Evolutionary conservation across 2,329 filamentous ascomycete species (phyloP).

Genomic region (Phaeosphaeriaceae sp.): DNA sequence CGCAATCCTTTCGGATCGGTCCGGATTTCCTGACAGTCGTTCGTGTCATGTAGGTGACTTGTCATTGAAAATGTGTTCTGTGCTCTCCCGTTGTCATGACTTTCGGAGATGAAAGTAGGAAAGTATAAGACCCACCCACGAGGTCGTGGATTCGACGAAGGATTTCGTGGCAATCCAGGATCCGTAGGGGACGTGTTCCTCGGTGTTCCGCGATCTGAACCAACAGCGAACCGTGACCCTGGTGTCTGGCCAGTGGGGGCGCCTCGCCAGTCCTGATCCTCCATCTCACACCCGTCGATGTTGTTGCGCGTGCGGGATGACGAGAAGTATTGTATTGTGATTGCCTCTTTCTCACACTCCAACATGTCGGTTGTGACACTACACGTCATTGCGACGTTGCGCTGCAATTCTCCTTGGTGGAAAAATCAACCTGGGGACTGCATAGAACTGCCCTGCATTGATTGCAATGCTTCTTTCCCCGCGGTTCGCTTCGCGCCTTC

Average conservation of each 20-base stretch:
- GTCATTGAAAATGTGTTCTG: background rate
- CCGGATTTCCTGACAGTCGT: background rate
- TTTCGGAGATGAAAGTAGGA: conserved; percentile 1
- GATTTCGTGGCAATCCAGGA: background rate
- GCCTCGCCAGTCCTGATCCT: background rate
- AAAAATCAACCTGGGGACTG: background rate
- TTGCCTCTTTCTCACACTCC: background rate
- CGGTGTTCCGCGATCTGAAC: background rate
- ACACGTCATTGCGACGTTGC: background rate
- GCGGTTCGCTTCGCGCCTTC: conserved; percentile 3
- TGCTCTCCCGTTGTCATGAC: background rate
- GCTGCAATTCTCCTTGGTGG: conserved; percentile 4
- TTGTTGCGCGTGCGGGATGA: background rate
- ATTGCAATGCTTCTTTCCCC: conserved; percentile 7
- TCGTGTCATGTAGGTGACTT: conserved; percentile 1
- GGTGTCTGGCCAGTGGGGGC: background rate
- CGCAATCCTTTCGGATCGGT: conserved; percentile 2
- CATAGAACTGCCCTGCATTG: conserved; percentile 5
- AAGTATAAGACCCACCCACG: background rate
- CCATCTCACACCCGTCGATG: background rate
- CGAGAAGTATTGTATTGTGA: background rate
- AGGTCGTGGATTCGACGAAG: background rate
- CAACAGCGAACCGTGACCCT: background rate
- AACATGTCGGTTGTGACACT: background rate
- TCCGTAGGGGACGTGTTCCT: background rate